Percentiles rank a stretch among this genome's conserved stretches.
These are phyloP conservation scores for Leishmania mexicana DNA, from an alignment of 208 protist species.

Conservation along the genomic window DNA sequence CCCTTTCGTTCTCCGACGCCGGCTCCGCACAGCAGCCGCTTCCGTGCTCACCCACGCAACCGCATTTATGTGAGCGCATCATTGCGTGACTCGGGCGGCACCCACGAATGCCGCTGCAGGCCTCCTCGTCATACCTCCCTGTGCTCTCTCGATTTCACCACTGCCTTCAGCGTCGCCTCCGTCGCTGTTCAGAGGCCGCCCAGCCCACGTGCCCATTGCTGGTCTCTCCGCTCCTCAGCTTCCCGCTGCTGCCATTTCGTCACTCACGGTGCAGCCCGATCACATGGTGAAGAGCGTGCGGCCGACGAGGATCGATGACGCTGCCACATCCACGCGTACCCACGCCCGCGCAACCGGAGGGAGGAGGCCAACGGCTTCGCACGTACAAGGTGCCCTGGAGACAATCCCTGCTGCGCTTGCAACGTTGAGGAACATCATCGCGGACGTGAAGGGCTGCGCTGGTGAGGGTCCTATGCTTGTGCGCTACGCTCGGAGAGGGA, in stretches of 20 bases:
- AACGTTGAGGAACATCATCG: constrained; percentile 42
- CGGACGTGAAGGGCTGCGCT: constrained; percentile 49
- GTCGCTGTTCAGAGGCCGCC: background rate
- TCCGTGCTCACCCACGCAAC: background rate
- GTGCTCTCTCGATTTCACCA: background rate
- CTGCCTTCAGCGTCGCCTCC: background rate
- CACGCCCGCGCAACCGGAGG: constrained; percentile 48
- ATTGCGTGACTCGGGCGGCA: background rate
- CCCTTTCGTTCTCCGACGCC: background rate
- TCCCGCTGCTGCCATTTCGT: constrained; percentile 1
- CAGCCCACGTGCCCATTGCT: background rate
- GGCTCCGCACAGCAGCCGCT: background rate
- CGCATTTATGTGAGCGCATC: background rate
- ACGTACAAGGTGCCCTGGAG: constrained; percentile 44
- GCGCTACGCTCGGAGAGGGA: constrained; percentile 65
- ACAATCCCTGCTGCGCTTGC: constrained; percentile 36
- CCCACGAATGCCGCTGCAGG: background rate
- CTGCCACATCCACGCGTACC: constrained; percentile 62
- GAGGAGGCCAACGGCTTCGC: constrained; percentile 54
- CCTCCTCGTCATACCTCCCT: background rate
- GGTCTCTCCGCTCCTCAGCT: background rate
- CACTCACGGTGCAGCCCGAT: constrained; percentile 28
- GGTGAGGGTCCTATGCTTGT: constrained; percentile 39
- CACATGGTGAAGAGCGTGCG: constrained; percentile 37
- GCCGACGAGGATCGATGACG: constrained; percentile 57